Evolutionary conservation across 139 green algal genomes (phyloP).

Genomic region (Dunaliella primolecta): DNA sequence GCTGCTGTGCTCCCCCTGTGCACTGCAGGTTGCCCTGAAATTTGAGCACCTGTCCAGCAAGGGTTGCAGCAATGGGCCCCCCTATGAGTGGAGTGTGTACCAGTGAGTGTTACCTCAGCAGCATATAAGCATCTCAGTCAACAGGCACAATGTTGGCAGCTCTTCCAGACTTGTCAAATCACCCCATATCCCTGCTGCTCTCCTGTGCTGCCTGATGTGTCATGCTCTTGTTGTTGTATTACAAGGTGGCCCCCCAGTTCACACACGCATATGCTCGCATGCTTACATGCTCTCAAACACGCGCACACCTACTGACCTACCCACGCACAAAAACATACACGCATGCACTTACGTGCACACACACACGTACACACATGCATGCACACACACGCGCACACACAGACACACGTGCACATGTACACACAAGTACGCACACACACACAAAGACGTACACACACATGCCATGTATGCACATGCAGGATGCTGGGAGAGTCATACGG

Average conservation of each 20-base stretch:
- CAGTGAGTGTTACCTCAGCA: conserved; percentile 61
- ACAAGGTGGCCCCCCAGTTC: too few relatives aligned
- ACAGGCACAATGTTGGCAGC: too few relatives aligned
- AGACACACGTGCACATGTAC: not conserved
- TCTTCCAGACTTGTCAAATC: too few relatives aligned
- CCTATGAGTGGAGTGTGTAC: conserved; percentile 99
- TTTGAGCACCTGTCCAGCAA: conserved; percentile 98
- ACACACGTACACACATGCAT: not conserved
- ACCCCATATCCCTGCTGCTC: too few relatives aligned
- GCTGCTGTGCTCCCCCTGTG: not conserved
- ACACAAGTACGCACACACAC: not conserved
- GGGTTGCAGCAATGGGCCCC: conserved; percentile 94
- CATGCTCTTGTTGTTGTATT: too few relatives aligned
- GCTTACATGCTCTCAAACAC: too few relatives aligned
- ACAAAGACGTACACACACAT: not conserved
- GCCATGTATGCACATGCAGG: conserved; percentile 32
- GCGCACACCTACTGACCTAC: too few relatives aligned
- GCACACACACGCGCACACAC: not conserved
- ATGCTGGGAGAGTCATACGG: conserved; percentile 77
- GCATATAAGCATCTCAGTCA: too few relatives aligned
- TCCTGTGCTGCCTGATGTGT: too few relatives aligned
- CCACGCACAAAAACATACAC: too few relatives aligned
- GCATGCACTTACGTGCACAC: not conserved
- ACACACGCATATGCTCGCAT: too few relatives aligned
- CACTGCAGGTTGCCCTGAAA: conserved; percentile 88